phyloP scores from a whole-genome alignment of 1,284 basidiomycete genomes.

The Coniferiporia weirii region DNA sequence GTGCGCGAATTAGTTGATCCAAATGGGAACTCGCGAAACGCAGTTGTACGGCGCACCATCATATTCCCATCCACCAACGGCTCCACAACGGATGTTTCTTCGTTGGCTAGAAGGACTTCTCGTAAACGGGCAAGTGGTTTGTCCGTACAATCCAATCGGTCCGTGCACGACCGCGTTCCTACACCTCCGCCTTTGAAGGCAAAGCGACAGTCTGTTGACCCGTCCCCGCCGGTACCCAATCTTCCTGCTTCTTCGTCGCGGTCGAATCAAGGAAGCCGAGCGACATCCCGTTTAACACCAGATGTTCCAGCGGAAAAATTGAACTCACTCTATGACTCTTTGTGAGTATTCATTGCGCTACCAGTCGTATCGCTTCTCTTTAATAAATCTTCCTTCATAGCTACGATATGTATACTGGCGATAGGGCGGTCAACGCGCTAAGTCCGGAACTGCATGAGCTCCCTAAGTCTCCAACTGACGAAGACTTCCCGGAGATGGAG shows the following conservation, averaged over 20 bases:
- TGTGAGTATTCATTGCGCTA: slow-evolving; percentile 44
- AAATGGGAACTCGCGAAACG: slow-evolving; percentile 33
- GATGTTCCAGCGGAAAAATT: slow-evolving; percentile 51
- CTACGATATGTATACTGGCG: slow-evolving; percentile 74
- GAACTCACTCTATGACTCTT: slow-evolving; percentile 64
- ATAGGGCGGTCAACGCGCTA: slow-evolving; percentile 33
- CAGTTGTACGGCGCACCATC: slow-evolving; percentile 69
- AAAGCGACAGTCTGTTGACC: slow-evolving; percentile 58
- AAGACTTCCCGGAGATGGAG: slow-evolving; percentile 32
- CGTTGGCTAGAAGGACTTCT: slow-evolving; percentile 51
- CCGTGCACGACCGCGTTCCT: slow-evolving; percentile 73
- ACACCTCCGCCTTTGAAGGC: slow-evolving; percentile 69
- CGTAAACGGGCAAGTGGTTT: slow-evolving; percentile 44
- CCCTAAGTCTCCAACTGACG: slow-evolving; percentile 23
- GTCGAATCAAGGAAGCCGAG: slow-evolving; percentile 25
- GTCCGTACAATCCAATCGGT: slow-evolving; percentile 51
- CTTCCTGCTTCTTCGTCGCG: slow-evolving; percentile 46
- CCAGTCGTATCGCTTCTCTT: too few species aligned
- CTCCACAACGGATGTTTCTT: slow-evolving; percentile 48
- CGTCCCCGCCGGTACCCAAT: slow-evolving; percentile 66
- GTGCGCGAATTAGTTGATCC: slow-evolving; percentile 33
- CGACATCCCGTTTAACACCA: slow-evolving; percentile 35
- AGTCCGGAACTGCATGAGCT: slow-evolving; percentile 22
- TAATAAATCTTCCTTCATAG: slow-evolving; percentile 34
- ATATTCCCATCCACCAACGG: slow-evolving; percentile 63